Percentiles rank a stretch among this genome's conserved stretches.
These are phyloP conservation scores for Sisymbrium altissimum DNA, from an alignment of 345 rosid genomes.

Conservation along the genomic window DNA sequence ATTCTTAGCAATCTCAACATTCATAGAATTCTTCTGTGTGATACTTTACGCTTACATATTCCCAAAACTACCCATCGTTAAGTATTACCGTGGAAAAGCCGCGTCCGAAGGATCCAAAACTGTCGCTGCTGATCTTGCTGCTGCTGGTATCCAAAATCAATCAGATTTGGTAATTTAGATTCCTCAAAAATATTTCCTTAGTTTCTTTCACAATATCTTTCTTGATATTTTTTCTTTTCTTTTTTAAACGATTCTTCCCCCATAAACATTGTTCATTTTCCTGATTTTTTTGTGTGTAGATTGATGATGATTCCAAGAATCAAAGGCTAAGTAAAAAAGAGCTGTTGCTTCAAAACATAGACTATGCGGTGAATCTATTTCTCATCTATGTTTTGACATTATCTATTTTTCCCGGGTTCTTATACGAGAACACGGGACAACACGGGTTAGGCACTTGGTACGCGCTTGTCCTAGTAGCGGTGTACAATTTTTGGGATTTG, in stretches of 20 bases:
- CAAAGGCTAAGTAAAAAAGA: constrained; percentile 46
- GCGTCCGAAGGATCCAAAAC: constrained; percentile 87
- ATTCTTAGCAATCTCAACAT: constrained; percentile 67
- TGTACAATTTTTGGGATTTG: constrained; percentile 68
- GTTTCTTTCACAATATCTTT: not conserved
- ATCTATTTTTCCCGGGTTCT: constrained; percentile 81
- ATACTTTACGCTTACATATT: constrained; percentile 59
- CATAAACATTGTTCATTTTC: not conserved
- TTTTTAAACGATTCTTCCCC: not conserved
- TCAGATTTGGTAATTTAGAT: constrained; percentile 17
- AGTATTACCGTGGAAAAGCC: constrained; percentile 68
- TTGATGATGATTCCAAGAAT: constrained; percentile 33
- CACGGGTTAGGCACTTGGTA: constrained; percentile 72
- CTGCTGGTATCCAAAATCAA: constrained; percentile 54
- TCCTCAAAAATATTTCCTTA: not conserved
- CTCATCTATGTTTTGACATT: constrained; percentile 57
- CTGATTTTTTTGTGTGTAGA: constrained; percentile 36
- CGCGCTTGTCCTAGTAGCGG: constrained; percentile 58
- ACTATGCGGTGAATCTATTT: constrained; percentile 50
- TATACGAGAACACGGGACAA: constrained; percentile 72
- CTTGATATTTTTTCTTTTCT: not conserved
- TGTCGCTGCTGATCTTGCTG: constrained; percentile 77
- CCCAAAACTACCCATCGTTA: constrained; percentile 74
- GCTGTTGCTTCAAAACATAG: constrained; percentile 52
- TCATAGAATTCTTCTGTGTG: constrained; percentile 56